A percentile compares a stretch with the other conserved stretches of the same genome.
Evolutionary conservation across 1,139 yeast species (phyloP).

Genomic region (Pneumocystis oryctolagi): DNA sequence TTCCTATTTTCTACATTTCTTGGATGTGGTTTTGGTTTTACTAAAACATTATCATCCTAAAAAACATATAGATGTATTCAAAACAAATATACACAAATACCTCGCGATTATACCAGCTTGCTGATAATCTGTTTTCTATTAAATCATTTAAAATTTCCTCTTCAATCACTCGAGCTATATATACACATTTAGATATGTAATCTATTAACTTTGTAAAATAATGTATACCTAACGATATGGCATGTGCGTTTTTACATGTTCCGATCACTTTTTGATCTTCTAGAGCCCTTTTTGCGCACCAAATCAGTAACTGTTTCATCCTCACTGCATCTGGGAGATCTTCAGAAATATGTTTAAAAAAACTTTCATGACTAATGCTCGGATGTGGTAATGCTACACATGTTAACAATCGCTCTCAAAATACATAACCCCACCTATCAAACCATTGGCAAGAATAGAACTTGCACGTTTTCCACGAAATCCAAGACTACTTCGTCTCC

Average conservation of each 20-base stretch:
- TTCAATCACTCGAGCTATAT: conserved; percentile 47
- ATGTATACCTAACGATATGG: conserved; percentile 1
- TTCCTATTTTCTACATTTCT: conserved; percentile 33
- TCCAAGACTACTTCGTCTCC: conserved; percentile 22
- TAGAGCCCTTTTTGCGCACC: conserved; percentile 47
- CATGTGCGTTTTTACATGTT: conserved; percentile 4
- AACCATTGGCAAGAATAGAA: conserved; percentile 55
- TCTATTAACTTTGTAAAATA: conserved; percentile 22
- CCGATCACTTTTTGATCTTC: conserved; percentile 23
- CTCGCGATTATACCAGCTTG: conserved; percentile 50
- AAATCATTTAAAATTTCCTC: conserved; percentile 50
- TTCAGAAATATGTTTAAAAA: conserved; percentile 47
- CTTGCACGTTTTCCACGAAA: conserved; percentile 56
- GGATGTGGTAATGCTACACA: conserved; percentile 46
- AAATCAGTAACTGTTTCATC: conserved; percentile 52
- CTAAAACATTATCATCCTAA: conserved; percentile 36
- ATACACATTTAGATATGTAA: conserved; percentile 29
- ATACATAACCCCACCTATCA: conserved; percentile 20
- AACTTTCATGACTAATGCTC: conserved; percentile 41
- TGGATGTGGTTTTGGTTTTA: conserved; percentile 37
- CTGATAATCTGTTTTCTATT: conserved; percentile 41
- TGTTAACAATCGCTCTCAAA: background rate
- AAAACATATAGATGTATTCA: conserved; percentile 1
- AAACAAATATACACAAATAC: conserved; percentile 20
- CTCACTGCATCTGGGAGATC: conserved; percentile 57